Base-by-base conservation (phyloP, 805 yeast genomes). In the Nakazawaea peltata region DNA sequence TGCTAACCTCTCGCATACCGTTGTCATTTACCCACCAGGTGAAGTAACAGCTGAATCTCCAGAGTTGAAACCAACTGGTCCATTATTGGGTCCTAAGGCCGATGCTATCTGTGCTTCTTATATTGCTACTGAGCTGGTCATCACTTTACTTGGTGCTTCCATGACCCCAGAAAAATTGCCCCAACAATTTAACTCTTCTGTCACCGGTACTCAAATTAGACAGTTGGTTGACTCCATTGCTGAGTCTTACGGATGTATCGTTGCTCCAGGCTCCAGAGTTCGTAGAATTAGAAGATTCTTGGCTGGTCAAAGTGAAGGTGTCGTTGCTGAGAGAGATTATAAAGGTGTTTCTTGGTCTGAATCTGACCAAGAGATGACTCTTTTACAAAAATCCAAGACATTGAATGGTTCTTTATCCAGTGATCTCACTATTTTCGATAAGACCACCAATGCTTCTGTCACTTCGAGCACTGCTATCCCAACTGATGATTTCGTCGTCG, bases 301-400 rank as follows among this genome's bases (percentile, higher is more conserved):
- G 52, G 94, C 95, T 26, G 98, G 98, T 36, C 98, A 92, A 66
- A 80, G 88, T 40, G 94, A 86, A 53, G 92, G 87, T 54, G 66
- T 87, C 37, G 92, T 87, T 44, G 90, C 88, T 26, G 98, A 90
- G 63, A 73, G 78, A 52, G 95, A 85, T 45, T 84, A 82, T 61
- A 88, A 90, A 59, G 96, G 95, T 53, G 94, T 88, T 36, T 81
- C 72, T 19, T 83, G 94, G 94, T 71, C 81, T 36, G 94, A 83
- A 61, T 67, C 78, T 26, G 82, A 82, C 56, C 92, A 82, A 60
- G 94, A 83, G 61, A 65, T 66, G 26, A 51, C 54, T 17, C 63
- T 82, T 39, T 61, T 80, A 39, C 56, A 54, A 40, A 65, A 60
- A 48, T 61, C 70, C 10, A 22, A 24, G 2, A 48, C 54, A 8